Evolutionary conservation across 2,329 filamentous ascomycete genomes (phyloP), one percentile per base, ranked within the genome.

Genomic region (Sclerotinia borealis): DNA sequence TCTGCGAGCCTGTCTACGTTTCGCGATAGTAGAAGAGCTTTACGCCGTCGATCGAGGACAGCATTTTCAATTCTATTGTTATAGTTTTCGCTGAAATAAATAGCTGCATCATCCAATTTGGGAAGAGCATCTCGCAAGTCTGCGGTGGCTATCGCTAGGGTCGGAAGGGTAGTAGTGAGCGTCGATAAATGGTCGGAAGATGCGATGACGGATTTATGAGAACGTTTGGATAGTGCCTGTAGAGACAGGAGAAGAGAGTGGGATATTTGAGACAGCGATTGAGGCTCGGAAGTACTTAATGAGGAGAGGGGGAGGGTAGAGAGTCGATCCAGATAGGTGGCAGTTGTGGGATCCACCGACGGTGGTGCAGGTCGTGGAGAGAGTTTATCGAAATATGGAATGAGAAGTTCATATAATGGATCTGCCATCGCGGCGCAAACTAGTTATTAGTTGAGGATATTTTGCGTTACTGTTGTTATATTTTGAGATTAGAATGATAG

Each of bases 1-100:
- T 97, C 93, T 36, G 92, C 89, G 3, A 98, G 82, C 62, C 93
- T 86, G 75, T 97, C 93, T 34, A 93, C 88, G 74, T 97, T 98
- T 54, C 91, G 85, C 22, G 91, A 85, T 19, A 98, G 81, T 27
- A 96, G 82, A 72, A 97, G 84, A 0, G 91, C 90, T 73, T 89
- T 88, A 71, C 90, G 91, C 68, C 95, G 85, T 31, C 88, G 80
- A 58, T 87, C 86, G 34, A 97, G 80, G 0, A 91, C 79, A 11
- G 77, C 56, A 86, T 86, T 88, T 65, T 89, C 86, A 60, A 83
- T 83, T 62, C 84, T 85, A 72, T 90, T 90, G 76, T 88, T 89
- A 75, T 96, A 97, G 48, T 87, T 91, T 17, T 87, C 83, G 9
- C 93, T 91, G 77, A 99, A 99, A 51, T 79, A 80, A 52, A 93